phyloP scores from a whole-genome alignment of 2,329 filamentous ascomycete species.

The Paramyrothecium sp. region DNA sequence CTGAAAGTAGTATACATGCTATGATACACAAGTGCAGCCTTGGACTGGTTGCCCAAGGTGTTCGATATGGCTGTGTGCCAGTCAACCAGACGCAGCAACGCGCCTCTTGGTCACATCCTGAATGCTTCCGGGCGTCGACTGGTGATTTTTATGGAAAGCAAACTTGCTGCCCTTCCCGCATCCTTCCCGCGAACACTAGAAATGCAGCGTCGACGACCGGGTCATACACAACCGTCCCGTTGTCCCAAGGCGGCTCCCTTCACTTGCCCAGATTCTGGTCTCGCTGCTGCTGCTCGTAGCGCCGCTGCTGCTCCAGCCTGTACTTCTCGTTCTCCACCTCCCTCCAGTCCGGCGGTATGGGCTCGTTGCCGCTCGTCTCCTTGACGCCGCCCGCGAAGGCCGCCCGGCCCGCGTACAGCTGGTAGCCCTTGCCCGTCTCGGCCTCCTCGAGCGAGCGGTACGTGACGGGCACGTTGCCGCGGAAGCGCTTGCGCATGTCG shows the following conservation, averaged over 20 bases:
- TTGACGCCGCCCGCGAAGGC: slow-evolving; percentile 65
- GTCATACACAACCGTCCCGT: background rate
- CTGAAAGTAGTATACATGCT: too few species aligned
- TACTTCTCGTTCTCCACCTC: slow-evolving; percentile 65
- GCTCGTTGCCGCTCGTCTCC: slow-evolving; percentile 67
- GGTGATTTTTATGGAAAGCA: too few species aligned
- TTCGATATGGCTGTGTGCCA: too few species aligned
- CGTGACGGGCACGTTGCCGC: slow-evolving; percentile 84
- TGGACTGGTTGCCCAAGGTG: too few species aligned
- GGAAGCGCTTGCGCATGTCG: slow-evolving; percentile 98
- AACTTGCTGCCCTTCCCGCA: too few species aligned
- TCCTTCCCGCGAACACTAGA: too few species aligned
- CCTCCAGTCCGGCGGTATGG: slow-evolving; percentile 59
- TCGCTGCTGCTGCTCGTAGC: slow-evolving; percentile 18
- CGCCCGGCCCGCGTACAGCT: slow-evolving; percentile 77
- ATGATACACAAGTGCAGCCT: too few species aligned
- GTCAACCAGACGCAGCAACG: too few species aligned
- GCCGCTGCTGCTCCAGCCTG: slow-evolving; percentile 29
- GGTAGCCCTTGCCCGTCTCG: slow-evolving; percentile 59
- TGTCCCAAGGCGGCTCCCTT: background rate
- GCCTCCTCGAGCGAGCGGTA: slow-evolving; percentile 54
- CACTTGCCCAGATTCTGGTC: background rate
- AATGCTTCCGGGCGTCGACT: too few species aligned
- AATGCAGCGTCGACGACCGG: too few species aligned
- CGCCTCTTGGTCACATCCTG: too few species aligned